Conservation (phyloP, 2,329 filamentous ascomycete species). For the Coleophoma eucalyptorum region DNA sequence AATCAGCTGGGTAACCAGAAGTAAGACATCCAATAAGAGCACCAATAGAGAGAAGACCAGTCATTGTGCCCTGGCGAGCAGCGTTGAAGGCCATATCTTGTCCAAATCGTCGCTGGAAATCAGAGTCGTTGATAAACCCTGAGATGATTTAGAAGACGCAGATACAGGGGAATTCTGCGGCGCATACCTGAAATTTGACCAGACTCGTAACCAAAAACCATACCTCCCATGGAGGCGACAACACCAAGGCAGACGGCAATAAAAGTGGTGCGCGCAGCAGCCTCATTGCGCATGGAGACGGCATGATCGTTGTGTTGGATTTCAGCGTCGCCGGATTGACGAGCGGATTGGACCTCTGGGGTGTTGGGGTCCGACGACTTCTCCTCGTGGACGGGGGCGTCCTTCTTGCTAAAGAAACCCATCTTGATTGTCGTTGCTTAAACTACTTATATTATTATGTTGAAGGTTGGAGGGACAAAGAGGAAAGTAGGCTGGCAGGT, state of each 20-base stretch:
- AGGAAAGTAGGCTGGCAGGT: background rate
- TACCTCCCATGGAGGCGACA: conserved; percentile 50
- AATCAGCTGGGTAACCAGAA: conserved; percentile 58
- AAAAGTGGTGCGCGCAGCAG: conserved; percentile 24
- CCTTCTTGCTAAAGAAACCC: background rate
- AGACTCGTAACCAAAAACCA: conserved; percentile 47
- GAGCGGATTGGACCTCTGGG: background rate
- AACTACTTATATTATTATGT: background rate
- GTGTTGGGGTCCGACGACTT: background rate
- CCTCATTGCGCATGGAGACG: background rate
- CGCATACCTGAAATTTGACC: conserved; percentile 42
- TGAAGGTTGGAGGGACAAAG: background rate
- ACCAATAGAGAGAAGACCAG: conserved; percentile 58
- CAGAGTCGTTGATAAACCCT: conserved; percentile 57
- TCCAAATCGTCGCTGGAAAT: conserved; percentile 53
- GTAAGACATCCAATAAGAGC: conserved; percentile 54
- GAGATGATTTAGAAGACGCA: conserved; percentile 32
- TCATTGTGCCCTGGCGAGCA: conserved; percentile 58
- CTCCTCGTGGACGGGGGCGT: background rate
- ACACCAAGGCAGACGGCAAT: conserved; percentile 44
- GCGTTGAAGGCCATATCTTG: conserved; percentile 46
- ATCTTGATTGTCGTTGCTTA: background rate
- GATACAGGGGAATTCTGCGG: background rate
- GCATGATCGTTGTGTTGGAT: background rate
- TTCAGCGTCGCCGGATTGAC: background rate